Conservation (phyloP, 164 flowering plant species). For the Cinnamomum micranthum region DNA sequence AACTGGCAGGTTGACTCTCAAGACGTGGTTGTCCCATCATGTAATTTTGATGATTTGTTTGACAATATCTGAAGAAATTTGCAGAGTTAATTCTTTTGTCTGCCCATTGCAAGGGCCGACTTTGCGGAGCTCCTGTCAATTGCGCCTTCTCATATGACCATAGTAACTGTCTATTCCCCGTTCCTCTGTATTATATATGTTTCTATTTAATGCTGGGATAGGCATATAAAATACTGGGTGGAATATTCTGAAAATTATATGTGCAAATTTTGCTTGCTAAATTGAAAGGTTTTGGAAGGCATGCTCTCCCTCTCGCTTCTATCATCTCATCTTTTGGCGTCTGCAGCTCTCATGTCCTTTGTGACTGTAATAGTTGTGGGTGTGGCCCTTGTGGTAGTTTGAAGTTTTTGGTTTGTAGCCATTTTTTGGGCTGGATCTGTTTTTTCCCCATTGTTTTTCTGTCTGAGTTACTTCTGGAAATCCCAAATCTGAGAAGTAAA, state of each 20-base stretch:
- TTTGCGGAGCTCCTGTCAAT: neutral
- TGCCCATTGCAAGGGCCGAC: neutral
- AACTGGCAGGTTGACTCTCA: slow-evolving; percentile 41
- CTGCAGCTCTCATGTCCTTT: neutral
- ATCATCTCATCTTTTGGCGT: neutral
- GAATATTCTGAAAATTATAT: neutral
- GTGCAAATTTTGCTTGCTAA: neutral
- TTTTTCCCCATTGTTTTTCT: too few relatives aligned
- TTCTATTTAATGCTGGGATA: neutral
- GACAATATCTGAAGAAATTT: neutral
- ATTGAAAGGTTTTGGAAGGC: neutral
- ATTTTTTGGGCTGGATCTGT: too few relatives aligned
- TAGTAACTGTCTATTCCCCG: neutral
- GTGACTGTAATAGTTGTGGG: neutral
- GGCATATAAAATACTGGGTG: neutral
- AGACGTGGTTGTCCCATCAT: neutral
- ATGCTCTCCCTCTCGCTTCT: neutral
- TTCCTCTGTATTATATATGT: neutral
- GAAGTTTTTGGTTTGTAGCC: too few relatives aligned
- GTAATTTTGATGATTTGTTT: neutral
- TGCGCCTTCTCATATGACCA: neutral
- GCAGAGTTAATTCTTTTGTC: neutral
- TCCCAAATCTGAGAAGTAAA: too few relatives aligned
- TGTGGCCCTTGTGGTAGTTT: too few relatives aligned
- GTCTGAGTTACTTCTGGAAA: too few relatives aligned